Evolutionary conservation across 768 basidiomycete genomes (phyloP).

Genomic region (Phaeotremella skinneri): DNA sequence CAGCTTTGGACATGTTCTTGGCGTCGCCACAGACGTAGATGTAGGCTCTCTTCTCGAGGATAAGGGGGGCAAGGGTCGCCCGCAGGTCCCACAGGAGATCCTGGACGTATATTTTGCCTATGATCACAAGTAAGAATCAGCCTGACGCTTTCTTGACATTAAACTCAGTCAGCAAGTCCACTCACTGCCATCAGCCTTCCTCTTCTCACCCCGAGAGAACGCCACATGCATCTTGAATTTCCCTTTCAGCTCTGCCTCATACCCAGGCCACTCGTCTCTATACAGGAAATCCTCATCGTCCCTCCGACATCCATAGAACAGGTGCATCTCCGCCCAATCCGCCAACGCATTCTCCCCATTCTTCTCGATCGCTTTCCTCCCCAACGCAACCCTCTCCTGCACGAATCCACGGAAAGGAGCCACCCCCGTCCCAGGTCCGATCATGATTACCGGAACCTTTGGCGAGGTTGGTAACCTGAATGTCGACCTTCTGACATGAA

Average conservation of each 20-base stretch:
- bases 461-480: constrained; percentile 97
- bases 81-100: constrained; percentile 87
- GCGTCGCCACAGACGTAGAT: constrained; percentile 97
- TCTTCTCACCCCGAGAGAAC: constrained; percentile 61
- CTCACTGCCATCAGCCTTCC: constrained; percentile 49
- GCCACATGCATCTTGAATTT: constrained; percentile 87
- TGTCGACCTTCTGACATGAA: constrained; percentile 92
- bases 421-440: constrained; percentile 97
- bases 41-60: constrained; percentile 93
- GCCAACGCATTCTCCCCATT: constrained; percentile 87
- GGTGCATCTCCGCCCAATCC: constrained; percentile 91
- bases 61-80: constrained; percentile 77
- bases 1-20: constrained; percentile 91
- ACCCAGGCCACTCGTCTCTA: constrained; percentile 89
- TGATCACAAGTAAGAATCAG: background rate
- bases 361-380: constrained; percentile 90
- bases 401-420: constrained; percentile 99
- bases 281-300: constrained; percentile 89
- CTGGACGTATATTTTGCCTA: constrained; percentile 98
- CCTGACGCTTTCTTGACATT: background rate
- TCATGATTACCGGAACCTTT: constrained; percentile 97
- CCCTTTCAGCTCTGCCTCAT: constrained; percentile 78
- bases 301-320: constrained; percentile 95
- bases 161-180: constrained; percentile 1
- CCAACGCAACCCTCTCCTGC: constrained; percentile 94